Evolutionary conservation across 352 stramenopile genomes (phyloP).

Genomic region (Globisporangium canariense): DNA sequence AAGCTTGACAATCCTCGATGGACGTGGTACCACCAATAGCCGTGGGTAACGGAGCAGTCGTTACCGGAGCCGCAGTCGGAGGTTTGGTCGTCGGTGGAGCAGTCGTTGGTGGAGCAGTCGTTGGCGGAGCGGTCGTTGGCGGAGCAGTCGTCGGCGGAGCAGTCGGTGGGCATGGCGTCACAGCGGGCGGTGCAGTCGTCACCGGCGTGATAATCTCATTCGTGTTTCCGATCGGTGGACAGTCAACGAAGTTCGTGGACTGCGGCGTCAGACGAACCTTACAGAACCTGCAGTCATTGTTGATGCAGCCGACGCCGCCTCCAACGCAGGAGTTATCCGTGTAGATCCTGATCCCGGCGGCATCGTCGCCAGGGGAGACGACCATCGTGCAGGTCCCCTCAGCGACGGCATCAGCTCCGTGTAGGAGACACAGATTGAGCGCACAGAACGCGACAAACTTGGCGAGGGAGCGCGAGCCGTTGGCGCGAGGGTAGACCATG

Average conservation of each 20-base stretch:
- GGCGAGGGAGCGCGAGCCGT: conserved; percentile 3
- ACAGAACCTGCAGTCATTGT: conserved; percentile 35
- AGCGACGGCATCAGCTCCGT: not conserved
- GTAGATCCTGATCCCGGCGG: conserved; percentile 28
- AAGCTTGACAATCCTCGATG: not conserved
- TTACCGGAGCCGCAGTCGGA: not conserved
- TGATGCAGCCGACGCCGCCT: conserved; percentile 33
- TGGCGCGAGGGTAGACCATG: conserved; percentile 12
- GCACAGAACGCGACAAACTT: conserved; percentile 9
- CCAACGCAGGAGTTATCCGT: conserved; percentile 19
- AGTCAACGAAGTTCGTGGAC: not conserved
- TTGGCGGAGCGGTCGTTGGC: not conserved
- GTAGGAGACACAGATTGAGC: conserved; percentile 8
- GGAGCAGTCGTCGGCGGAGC: not conserved
- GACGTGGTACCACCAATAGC: not conserved
- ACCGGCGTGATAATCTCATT: not conserved
- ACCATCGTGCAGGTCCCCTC: conserved; percentile 1
- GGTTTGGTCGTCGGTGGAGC: not conserved
- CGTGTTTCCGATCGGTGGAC: not conserved
- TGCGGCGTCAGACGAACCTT: conserved; percentile 14
- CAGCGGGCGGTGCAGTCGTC: not conserved
- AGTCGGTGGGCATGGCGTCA: not conserved
- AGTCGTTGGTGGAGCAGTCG: not conserved
- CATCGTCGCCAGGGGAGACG: conserved; percentile 14
- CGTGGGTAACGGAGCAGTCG: not conserved